These are phyloP conservation scores for Eutrema heterophyllum DNA, from an alignment of 345 rosid genomes.

Conservation along the genomic window DNA sequence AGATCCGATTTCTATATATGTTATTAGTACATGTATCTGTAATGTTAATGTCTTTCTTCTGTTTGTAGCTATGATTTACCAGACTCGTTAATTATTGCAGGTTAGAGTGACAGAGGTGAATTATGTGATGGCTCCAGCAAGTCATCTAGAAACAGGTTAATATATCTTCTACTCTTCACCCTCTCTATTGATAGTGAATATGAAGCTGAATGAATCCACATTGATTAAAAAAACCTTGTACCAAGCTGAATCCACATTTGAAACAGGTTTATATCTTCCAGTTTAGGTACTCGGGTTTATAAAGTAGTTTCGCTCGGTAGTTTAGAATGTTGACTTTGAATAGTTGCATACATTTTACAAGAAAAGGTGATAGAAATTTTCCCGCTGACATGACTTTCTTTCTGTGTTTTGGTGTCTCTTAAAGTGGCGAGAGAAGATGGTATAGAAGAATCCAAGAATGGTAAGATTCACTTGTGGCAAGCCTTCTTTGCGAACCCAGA, in stretches of 20 bases:
- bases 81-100: constrained; percentile 29
- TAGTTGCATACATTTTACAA: neutral
- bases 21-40: neutral
- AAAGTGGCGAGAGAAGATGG: neutral
- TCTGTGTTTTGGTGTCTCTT: constrained; percentile 9
- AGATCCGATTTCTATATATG: neutral
- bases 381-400: neutral
- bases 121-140: constrained; percentile 36
- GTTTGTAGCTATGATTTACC: neutral
- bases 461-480: constrained; percentile 55
- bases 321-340: neutral
- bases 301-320: neutral
- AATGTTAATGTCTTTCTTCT: neutral
- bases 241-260: neutral
- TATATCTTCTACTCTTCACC: neutral
- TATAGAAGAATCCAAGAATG: constrained; percentile 18
- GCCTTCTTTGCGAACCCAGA: constrained; percentile 54
- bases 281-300: neutral
- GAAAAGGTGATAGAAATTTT: neutral
- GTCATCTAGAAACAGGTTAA: constrained; percentile 35
- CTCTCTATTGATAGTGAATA: neutral
- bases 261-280: neutral
- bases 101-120: constrained; percentile 50
- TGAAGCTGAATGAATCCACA: neutral
- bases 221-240: neutral